phyloP scores from a whole-genome alignment of 257 asterid species.

The Scutellaria baicalensis region DNA sequence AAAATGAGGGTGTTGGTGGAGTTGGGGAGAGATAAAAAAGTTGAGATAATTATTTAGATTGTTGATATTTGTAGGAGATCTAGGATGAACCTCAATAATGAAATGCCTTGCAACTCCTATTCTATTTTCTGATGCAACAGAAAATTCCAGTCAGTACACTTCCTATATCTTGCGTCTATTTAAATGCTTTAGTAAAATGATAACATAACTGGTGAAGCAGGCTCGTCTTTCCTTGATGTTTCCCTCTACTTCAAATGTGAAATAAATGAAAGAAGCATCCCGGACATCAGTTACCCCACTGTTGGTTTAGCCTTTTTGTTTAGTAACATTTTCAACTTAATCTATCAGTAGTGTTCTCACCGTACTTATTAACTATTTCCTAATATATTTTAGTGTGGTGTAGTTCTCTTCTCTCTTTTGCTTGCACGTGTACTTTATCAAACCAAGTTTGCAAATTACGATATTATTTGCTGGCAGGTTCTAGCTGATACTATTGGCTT shows the following conservation, averaged over 20 bases:
- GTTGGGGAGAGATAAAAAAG: neutral
- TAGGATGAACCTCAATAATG: neutral
- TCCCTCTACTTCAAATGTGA: neutral
- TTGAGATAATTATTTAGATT: neutral
- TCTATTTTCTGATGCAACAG: neutral
- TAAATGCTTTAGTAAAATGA: neutral
- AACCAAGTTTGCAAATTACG: slow-evolving; percentile 10
- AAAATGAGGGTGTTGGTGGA: too few species aligned
- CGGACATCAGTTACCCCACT: neutral
- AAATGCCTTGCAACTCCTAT: neutral
- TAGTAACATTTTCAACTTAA: neutral
- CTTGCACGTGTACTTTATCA: neutral
- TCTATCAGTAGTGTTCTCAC: neutral
- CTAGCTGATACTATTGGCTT: slow-evolving; percentile 85
- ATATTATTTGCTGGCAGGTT: slow-evolving; percentile 49
- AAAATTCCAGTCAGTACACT: neutral
- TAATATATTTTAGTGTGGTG: neutral
- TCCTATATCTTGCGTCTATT: neutral
- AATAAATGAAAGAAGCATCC: neutral
- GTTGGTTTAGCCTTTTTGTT: neutral
- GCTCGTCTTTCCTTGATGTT: neutral
- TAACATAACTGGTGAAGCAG: neutral
- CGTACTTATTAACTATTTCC: neutral
- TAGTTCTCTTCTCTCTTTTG: neutral
- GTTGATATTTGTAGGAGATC: neutral